Conservation (phyloP, 164 flowering plant species). For the Vitis amurensis region DNA sequence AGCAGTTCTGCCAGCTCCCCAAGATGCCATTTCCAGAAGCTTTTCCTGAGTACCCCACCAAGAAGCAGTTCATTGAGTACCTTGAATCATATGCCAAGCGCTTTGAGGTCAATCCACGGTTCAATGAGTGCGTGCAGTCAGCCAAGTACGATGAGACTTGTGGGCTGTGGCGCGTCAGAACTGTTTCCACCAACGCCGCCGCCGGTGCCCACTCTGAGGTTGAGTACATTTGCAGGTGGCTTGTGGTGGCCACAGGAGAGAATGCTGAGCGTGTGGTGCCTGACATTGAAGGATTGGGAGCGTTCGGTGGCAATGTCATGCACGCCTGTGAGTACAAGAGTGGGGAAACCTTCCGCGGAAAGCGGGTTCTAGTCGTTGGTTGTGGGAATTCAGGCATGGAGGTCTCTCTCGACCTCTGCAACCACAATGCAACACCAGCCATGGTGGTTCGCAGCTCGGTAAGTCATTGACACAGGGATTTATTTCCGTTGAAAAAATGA, state of each 20-base stretch:
- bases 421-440: slow-evolving; percentile 62
- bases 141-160: slow-evolving; percentile 63
- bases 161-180: slow-evolving; percentile 63
- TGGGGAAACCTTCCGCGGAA: slow-evolving; percentile 51
- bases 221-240: slow-evolving; percentile 72
- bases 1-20: slow-evolving; percentile 77
- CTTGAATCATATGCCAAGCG: slow-evolving; percentile 52
- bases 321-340: slow-evolving; percentile 68
- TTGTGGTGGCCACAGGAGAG: slow-evolving; percentile 82
- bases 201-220: slow-evolving; percentile 24
- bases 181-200: slow-evolving; percentile 22
- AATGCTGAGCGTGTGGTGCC: slow-evolving; percentile 72
- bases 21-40: slow-evolving; percentile 57
- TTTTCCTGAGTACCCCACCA: slow-evolving; percentile 72
- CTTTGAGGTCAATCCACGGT: slow-evolving; percentile 56
- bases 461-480: slow-evolving; percentile 16
- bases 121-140: slow-evolving; percentile 55
- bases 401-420: slow-evolving; percentile 72
- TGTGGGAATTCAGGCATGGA: slow-evolving; percentile 94
- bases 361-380: slow-evolving; percentile 72
- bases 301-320: slow-evolving; percentile 50
- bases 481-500: neutral
- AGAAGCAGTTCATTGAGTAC: slow-evolving; percentile 66
- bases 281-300: slow-evolving; percentile 49
- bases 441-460: slow-evolving; percentile 83